Base-by-base conservation (phyloP, 129 eudicot genomes). In the Tanacetum coccineum region DNA sequence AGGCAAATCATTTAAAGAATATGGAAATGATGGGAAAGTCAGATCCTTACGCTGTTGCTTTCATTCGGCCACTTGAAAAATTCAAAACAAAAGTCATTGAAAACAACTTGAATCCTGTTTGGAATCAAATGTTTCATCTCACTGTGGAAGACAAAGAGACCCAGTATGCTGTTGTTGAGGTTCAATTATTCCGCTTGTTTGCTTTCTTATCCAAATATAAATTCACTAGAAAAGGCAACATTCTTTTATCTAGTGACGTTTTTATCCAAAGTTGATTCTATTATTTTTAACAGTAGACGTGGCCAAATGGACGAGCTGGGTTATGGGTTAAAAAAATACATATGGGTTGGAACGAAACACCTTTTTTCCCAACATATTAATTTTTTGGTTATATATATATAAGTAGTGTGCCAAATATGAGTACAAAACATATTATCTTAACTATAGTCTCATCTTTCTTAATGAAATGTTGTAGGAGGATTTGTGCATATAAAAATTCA, bases 101-200 rank as follows among this genome's bases (percentile, higher is more conserved):
- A 9, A 85, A 93, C 76, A 93, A 88, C 74, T 75, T 93, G 66
- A 88, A 93, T 79, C 98, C 98, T 20, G 84, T 83, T 63, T 93
- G 96, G 96, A 64, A 93, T 69, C 83, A 93, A 70, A 63, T 80
- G 12, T 93, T 93, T 84, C 86, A 84, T 72, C 61, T 93, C 72
- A 93, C 86, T 10, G 98, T 85, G 6, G 98, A 93, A 83, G 96
- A 88, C 80, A 88, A 84, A 79, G 98, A 93, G 71, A 88, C 98
- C 50, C 96, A 93, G 73, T 70, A 81, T 22, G 86, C 84, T 45
- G 71, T 82, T 19, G 8, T 93, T 58, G 95, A 93, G 98, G 98
- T 93, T 64, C 55, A 3, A 72, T 64, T 36, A 36, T 36, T 36
- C 42, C 9, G 42, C 42, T 36, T 36, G 42, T 36, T 62, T 9